Conservation (phyloP, 1,139 yeast genomes). For the Debaryomyces fabryi region DNA sequence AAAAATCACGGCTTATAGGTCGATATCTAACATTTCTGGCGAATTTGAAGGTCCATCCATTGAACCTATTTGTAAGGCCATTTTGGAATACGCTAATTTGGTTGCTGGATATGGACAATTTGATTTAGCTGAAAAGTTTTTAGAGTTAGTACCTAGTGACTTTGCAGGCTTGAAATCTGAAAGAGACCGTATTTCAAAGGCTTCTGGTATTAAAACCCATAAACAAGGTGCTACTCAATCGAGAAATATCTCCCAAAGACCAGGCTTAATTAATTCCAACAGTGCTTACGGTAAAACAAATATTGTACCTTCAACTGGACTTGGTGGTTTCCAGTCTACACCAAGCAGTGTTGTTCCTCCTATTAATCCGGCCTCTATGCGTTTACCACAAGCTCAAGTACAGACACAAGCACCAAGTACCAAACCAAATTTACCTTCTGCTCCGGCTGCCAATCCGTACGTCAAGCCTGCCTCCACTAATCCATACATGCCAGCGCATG, state of each 20-base stretch:
- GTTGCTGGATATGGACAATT: slow-evolving; percentile 84
- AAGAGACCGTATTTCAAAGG: slow-evolving; percentile 76
- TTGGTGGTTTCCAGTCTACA: slow-evolving; percentile 11
- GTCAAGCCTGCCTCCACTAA: slow-evolving; percentile 20
- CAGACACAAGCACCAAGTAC: neutral
- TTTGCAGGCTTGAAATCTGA: slow-evolving; percentile 51
- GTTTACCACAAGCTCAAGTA: neutral
- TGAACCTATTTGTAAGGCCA: slow-evolving; percentile 56
- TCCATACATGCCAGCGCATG: slow-evolving; percentile 32
- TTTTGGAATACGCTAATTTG: slow-evolving; percentile 77
- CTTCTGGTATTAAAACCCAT: slow-evolving; percentile 30
- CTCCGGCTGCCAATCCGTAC: slow-evolving; percentile 14
- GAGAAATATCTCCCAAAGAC: slow-evolving; percentile 4
- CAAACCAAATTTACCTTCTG: slow-evolving; percentile 12
- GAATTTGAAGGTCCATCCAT: slow-evolving; percentile 50
- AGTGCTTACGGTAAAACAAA: slow-evolving; percentile 4
- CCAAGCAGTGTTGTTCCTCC: slow-evolving; percentile 7
- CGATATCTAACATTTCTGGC: slow-evolving; percentile 47
- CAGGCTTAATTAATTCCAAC: neutral
- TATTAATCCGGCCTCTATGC: slow-evolving; percentile 3
- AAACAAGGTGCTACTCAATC: neutral
- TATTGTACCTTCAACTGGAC: slow-evolving; percentile 10
- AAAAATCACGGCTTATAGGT: slow-evolving; percentile 76
- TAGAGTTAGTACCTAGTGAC: slow-evolving; percentile 68
- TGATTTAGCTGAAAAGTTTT: slow-evolving; percentile 74